Evolutionary conservation across 768 basidiomycete genomes (phyloP).

Genomic region (Neoboletus magnificus): DNA sequence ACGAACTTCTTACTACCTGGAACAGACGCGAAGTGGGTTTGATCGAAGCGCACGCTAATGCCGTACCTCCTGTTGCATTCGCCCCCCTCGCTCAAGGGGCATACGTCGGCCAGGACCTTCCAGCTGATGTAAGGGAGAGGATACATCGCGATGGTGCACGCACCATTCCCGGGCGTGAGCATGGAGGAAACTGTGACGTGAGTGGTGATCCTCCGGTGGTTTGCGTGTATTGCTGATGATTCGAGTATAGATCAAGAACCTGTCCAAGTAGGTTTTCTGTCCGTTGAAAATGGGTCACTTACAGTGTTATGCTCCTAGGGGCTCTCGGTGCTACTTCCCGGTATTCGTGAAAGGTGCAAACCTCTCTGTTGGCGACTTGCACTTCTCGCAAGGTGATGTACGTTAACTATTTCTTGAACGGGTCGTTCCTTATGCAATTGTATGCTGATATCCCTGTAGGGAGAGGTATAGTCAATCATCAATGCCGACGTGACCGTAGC

Average conservation of each 20-base stretch:
- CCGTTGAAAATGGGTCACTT: background rate
- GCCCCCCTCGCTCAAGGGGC: conserved; percentile 57
- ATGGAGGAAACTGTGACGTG: conserved; percentile 77
- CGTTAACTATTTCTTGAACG: conserved; percentile 7
- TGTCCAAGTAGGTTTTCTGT: conserved; percentile 46
- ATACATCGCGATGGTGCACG: conserved; percentile 66
- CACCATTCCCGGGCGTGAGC: conserved; percentile 74
- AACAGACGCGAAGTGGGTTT: conserved; percentile 67
- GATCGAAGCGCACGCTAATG: conserved; percentile 48
- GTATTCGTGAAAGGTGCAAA: conserved; percentile 76
- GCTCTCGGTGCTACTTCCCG: conserved; percentile 72
- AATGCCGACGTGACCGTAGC: background rate
- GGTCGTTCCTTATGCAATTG: background rate
- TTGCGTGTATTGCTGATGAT: background rate
- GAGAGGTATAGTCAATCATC: conserved; percentile 43
- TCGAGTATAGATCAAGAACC: conserved; percentile 61
- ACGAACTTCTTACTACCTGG: conserved; percentile 71
- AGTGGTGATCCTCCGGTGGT: conserved; percentile 3
- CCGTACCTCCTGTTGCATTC: conserved; percentile 65
- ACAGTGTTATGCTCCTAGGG: conserved; percentile 32
- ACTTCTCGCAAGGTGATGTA: conserved; percentile 78
- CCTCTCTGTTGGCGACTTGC: conserved; percentile 73
- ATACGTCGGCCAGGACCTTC: conserved; percentile 67
- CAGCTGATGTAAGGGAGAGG: conserved; percentile 44
- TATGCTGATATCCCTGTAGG: conserved; percentile 34